Percentiles rank a stretch among this genome's conserved stretches.
Evolutionary conservation across 129 eudicot species (phyloP).

Genomic region (Rutidosis leptorrhynchoides): DNA sequence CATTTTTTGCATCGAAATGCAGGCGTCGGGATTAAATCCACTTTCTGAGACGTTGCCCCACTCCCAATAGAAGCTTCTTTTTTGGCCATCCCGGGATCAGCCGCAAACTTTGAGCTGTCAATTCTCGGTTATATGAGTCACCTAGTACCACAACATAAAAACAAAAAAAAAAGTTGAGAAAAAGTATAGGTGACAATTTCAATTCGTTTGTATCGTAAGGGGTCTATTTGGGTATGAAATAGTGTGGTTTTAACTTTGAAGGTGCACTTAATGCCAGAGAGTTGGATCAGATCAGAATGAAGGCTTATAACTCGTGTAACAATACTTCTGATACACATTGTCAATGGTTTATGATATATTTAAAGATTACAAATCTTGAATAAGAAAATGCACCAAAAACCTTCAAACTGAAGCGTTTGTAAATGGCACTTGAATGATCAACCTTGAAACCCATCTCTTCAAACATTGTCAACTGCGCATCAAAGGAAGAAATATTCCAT

Average conservation of each 20-base stretch:
- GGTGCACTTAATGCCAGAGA: background rate
- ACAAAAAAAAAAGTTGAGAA: background rate
- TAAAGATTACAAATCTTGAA: background rate
- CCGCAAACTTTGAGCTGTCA: slow-evolving; percentile 78
- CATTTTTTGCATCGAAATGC: slow-evolving; percentile 92
- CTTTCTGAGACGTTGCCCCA: slow-evolving; percentile 34
- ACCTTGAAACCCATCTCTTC: slow-evolving; percentile 96
- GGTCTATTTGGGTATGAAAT: background rate
- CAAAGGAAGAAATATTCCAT: background rate
- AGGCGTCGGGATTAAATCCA: slow-evolving; percentile 33
- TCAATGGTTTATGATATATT: background rate
- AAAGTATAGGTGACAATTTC: background rate
- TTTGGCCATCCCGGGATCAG: slow-evolving; percentile 73
- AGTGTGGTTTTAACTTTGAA: too few relatives aligned
- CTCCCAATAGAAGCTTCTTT: slow-evolving; percentile 42
- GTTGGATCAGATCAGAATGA: background rate
- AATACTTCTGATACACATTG: background rate
- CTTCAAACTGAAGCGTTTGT: slow-evolving; percentile 83
- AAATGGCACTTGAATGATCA: slow-evolving; percentile 68
- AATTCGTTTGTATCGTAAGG: background rate
- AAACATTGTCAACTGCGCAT: slow-evolving; percentile 86
- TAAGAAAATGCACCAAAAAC: slow-evolving; percentile 52
- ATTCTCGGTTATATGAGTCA: slow-evolving; percentile 86
- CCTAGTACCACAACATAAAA: slow-evolving; percentile 40
- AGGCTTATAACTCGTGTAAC: too few relatives aligned